Evolutionary conservation across 257 asterid genomes (phyloP).

Genomic region (Solanum acaule): DNA sequence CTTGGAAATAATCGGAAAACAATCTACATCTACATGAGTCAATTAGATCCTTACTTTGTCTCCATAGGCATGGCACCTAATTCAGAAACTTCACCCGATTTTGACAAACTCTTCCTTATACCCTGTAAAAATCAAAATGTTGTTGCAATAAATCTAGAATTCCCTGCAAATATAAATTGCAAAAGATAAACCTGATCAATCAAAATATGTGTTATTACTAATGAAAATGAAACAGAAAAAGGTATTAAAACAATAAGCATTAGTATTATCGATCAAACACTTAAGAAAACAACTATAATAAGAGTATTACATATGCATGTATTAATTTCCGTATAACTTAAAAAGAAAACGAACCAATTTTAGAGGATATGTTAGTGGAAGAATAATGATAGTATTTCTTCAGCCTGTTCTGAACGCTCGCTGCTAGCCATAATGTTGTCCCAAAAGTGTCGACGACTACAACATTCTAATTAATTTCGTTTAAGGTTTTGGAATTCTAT

Average conservation of each 20-base stretch:
- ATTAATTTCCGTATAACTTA: no score
- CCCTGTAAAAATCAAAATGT: slow-evolving; percentile 15
- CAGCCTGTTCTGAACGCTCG: slow-evolving; percentile 67
- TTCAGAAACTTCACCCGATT: slow-evolving; percentile 20
- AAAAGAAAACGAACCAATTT: slow-evolving; percentile 36
- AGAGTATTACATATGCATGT: no score
- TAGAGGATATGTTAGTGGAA: slow-evolving; percentile 42
- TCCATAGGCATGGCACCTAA: slow-evolving; percentile 35
- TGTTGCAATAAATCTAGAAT: neutral
- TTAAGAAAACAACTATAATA: neutral
- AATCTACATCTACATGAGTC: neutral
- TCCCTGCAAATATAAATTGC: neutral
- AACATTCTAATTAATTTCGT: neutral
- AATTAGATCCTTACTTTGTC: slow-evolving; percentile 48
- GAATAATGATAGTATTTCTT: slow-evolving; percentile 37
- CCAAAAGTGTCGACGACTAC: no score
- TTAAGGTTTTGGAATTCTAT: no score
- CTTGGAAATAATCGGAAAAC: neutral
- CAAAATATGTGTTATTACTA: neutral
- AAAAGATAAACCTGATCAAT: neutral
- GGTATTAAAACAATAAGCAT: neutral
- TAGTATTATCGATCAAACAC: neutral
- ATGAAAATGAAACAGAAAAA: no score
- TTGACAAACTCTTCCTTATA: slow-evolving; percentile 14
- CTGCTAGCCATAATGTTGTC: slow-evolving; percentile 65